These are phyloP conservation scores for Wickerhamiella azymoides DNA, from an alignment of 805 yeast genomes.

Conservation along the genomic window DNA sequence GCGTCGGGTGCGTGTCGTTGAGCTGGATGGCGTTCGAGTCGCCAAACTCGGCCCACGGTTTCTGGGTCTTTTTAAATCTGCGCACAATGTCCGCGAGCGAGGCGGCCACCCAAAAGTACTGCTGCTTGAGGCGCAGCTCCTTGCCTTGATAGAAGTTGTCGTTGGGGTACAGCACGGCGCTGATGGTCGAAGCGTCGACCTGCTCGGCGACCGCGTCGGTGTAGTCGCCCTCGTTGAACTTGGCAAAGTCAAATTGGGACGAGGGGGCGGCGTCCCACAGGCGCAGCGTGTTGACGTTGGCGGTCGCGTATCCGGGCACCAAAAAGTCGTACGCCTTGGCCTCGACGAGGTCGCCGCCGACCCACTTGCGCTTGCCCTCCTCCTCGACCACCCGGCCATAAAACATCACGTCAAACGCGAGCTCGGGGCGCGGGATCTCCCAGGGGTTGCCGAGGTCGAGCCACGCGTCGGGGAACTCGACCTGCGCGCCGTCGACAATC, in stretches of 20 bases:
- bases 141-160: slow-evolving; percentile 87
- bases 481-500: slow-evolving; percentile 84
- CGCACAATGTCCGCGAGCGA: slow-evolving; percentile 83
- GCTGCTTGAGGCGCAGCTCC: slow-evolving; percentile 85
- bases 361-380: slow-evolving; percentile 55
- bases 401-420: slow-evolving; percentile 79
- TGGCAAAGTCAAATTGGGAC: slow-evolving; percentile 77
- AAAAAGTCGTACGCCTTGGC: slow-evolving; percentile 90
- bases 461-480: slow-evolving; percentile 93
- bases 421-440: slow-evolving; percentile 81
- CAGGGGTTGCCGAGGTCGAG: slow-evolving; percentile 78
- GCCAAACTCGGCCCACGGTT: slow-evolving; percentile 71
- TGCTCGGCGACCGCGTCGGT: slow-evolving; percentile 69
- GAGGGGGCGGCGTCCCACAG: slow-evolving; percentile 86
- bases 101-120: slow-evolving; percentile 94
- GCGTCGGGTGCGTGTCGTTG: slow-evolving; percentile 89
- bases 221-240: slow-evolving; percentile 86
- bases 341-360: slow-evolving; percentile 75
- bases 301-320: slow-evolving; percentile 69
- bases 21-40: slow-evolving; percentile 83
- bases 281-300: slow-evolving; percentile 75
- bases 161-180: slow-evolving; percentile 86
- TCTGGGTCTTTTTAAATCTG: slow-evolving; percentile 65
- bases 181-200: slow-evolving; percentile 81
- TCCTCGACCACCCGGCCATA: slow-evolving; percentile 52